Evolutionary conservation across 768 basidiomycete genomes (phyloP).

Genomic region (Lactifluus rugatus): DNA sequence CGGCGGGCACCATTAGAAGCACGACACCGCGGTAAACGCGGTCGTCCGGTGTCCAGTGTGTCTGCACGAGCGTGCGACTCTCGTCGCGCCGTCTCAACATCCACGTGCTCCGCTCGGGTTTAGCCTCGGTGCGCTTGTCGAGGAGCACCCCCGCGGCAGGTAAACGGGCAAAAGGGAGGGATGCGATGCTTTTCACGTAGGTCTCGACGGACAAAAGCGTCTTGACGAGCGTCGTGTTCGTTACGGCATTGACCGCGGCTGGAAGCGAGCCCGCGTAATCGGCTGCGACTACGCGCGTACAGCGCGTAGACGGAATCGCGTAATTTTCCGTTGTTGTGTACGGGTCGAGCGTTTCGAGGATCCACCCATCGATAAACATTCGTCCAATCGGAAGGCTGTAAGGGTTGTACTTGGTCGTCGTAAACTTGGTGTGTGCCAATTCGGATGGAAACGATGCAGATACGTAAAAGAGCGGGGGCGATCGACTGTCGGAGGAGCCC

Average conservation of each 20-base stretch:
- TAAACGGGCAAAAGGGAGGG: conserved; percentile 56
- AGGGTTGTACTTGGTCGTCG: conserved; percentile 64
- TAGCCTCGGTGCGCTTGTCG: conserved; percentile 42
- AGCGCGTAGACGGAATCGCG: conserved; percentile 85
- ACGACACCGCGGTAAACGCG: conserved; percentile 44
- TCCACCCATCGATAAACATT: conserved; percentile 87
- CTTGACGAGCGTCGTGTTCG: conserved; percentile 69
- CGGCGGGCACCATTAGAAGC: conserved; percentile 32
- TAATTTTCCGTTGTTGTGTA: conserved; percentile 90
- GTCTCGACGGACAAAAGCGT: conserved; percentile 65
- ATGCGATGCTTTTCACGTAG: conserved; percentile 55
- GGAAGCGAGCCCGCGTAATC: conserved; percentile 85
- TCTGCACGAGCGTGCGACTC: conserved; percentile 44
- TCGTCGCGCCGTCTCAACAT: conserved; percentile 51
- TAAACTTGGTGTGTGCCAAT: conserved; percentile 41
- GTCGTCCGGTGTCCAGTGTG: conserved; percentile 41
- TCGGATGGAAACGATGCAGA: conserved; percentile 74
- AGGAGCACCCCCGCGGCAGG: conserved; percentile 58
- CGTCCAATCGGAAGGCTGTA: conserved; percentile 65
- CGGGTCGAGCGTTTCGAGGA: conserved; percentile 91
- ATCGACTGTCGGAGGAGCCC: conserved; percentile 19
- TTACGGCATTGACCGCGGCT: conserved; percentile 72
- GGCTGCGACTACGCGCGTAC: conserved; percentile 73
- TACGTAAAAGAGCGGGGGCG: conserved; percentile 69
- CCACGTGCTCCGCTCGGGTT: conserved; percentile 39